phyloP scores from a whole-genome alignment of 495 filamentous ascomycete species.

The Hypomontagnella submonticulosa region DNA sequence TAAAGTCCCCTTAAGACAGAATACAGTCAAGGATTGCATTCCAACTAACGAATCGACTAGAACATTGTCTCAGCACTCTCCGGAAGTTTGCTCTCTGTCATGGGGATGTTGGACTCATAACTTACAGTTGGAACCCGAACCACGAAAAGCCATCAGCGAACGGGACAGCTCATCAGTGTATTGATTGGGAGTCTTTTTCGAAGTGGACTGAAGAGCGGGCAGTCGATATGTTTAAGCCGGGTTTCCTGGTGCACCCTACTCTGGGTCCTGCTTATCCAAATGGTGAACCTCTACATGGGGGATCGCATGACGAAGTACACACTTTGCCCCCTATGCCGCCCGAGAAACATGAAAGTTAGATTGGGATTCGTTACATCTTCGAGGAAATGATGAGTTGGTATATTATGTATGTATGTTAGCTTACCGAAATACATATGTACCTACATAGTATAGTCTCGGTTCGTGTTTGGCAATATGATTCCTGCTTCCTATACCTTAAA shows the following conservation, averaged over 20 bases:
- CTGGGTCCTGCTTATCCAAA: background rate
- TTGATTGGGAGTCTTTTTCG: background rate
- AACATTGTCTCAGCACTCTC: constrained; percentile 2
- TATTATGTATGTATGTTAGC: too few species aligned
- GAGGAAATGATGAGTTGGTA: too few species aligned
- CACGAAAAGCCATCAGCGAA: constrained; percentile 1
- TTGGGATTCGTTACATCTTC: background rate
- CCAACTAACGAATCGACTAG: background rate
- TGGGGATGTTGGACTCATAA: constrained; percentile 3
- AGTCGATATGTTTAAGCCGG: constrained; percentile 3
- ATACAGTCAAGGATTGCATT: background rate
- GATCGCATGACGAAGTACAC: background rate
- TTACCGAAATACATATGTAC: too few species aligned
- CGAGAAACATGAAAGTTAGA: background rate
- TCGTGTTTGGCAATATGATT: too few species aligned
- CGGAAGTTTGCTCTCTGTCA: constrained; percentile 7
- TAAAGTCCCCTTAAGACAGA: background rate
- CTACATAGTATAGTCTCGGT: too few species aligned
- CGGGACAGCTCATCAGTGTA: background rate
- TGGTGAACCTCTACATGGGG: constrained; percentile 1
- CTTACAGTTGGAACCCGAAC: background rate
- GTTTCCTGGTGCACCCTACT: background rate
- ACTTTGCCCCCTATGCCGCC: background rate
- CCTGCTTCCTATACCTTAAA: too few species aligned
- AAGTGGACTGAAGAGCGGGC: background rate